Conservation (phyloP, 139 green algal genomes). For the Zygnema cylindricum region DNA sequence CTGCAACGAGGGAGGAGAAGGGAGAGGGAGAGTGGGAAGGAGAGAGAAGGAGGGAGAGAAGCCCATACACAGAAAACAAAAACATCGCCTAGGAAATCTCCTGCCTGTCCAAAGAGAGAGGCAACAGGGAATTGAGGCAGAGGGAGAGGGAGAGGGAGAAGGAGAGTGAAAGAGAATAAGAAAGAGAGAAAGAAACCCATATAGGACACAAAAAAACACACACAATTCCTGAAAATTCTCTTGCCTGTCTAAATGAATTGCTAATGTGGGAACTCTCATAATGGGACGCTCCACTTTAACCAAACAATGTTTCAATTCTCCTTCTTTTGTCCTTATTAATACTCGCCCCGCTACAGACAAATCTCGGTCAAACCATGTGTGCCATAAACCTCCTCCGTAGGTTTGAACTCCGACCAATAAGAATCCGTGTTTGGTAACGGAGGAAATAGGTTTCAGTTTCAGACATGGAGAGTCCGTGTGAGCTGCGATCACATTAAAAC, state of each 20-base stretch:
- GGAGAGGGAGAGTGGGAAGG: too few relatives aligned
- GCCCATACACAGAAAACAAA: too few relatives aligned
- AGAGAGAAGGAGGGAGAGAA: too few relatives aligned
- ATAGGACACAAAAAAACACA: conserved; percentile 13
- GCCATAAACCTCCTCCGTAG: conserved; percentile 95
- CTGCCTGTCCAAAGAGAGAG: too few relatives aligned
- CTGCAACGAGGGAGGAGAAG: too few relatives aligned
- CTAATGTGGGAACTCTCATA: conserved; percentile 74
- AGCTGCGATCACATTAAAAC: conserved; percentile 91
- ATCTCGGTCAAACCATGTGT: conserved; percentile 98
- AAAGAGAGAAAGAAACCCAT: too few relatives aligned
- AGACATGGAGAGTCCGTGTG: conserved; percentile 86
- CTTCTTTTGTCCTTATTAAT: conserved; percentile 32
- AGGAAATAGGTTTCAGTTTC: conserved; percentile 75
- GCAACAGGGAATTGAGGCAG: too few relatives aligned
- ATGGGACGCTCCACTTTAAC: conserved; percentile 46
- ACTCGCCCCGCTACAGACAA: conserved; percentile 80
- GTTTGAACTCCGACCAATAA: conserved; percentile 84
- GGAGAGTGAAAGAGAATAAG: too few relatives aligned
- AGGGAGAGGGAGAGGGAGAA: too few relatives aligned
- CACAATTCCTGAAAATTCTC: background rate
- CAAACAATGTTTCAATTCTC: conserved; percentile 23
- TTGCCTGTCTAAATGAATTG: conserved; percentile 80
- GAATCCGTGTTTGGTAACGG: conserved; percentile 71
- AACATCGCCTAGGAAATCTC: too few relatives aligned